A percentile compares a stretch with the other conserved stretches of the same genome.
Evolutionary conservation across 2,329 filamentous ascomycete species (phyloP).

Genomic region (Monilinia polystroma): DNA sequence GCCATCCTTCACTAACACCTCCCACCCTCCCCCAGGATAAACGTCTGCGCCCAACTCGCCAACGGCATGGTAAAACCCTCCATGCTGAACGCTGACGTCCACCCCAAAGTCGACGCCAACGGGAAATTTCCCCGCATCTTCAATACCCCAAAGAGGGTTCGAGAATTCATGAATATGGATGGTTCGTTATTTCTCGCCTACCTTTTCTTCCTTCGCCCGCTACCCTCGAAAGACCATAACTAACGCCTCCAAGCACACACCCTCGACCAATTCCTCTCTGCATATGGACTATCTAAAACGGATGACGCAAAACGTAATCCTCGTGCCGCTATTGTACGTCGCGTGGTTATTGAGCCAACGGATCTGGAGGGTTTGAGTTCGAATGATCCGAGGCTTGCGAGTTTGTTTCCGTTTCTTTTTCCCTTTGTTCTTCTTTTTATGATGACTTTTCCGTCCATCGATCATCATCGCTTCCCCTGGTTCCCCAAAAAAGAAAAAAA

Average conservation of each 20-base stretch:
- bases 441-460: neutral
- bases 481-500: neutral
- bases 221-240: neutral
- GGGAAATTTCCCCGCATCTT: conserved; percentile 31
- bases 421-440: neutral
- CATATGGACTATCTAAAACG: neutral
- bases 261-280: neutral
- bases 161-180: conserved; percentile 29
- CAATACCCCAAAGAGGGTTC: conserved; percentile 26
- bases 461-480: neutral
- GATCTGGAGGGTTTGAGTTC: neutral
- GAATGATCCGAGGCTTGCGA: neutral
- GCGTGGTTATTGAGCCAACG: neutral
- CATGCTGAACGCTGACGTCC: conserved; percentile 30
- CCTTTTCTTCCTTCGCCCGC: neutral
- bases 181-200: conserved; percentile 23
- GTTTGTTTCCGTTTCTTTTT: neutral
- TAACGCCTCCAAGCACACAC: neutral
- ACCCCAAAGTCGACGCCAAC: conserved; percentile 30
- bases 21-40: conserved; percentile 25
- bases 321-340: neutral
- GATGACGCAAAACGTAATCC: neutral
- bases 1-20: neutral
- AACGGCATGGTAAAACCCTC: conserved; percentile 26
- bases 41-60: conserved; percentile 31